Percentiles rank a stretch among this genome's conserved stretches.
These are phyloP conservation scores for Schwanniomyces vanrijiae DNA, from an alignment of 805 yeast species.

Conservation along the genomic window DNA sequence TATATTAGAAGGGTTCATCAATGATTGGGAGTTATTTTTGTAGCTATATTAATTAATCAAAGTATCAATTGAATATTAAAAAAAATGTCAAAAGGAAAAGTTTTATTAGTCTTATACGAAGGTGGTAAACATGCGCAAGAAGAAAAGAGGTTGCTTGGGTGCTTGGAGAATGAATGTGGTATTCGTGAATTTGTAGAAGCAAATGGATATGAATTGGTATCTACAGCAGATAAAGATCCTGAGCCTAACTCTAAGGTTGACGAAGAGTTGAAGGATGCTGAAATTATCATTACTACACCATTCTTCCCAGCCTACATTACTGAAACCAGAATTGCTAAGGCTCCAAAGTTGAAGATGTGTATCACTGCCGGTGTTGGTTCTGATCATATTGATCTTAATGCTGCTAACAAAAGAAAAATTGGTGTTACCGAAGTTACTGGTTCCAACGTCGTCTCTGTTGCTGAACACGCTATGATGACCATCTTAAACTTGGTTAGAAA, in stretches of 20 bases:
- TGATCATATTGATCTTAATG: constrained; percentile 73
- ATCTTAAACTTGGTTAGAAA: constrained; percentile 70
- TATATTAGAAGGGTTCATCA: not conserved
- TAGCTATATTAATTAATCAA: not conserved
- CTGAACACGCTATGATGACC: constrained; percentile 78
- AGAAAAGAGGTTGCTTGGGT: constrained; percentile 63
- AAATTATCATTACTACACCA: constrained; percentile 77
- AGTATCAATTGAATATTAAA: not conserved
- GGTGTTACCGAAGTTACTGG: constrained; percentile 82
- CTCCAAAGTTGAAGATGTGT: constrained; percentile 67
- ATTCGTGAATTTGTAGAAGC: constrained; percentile 61
- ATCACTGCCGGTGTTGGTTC: constrained; percentile 87
- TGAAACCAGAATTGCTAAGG: constrained; percentile 62
- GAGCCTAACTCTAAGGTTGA: constrained; percentile 60
- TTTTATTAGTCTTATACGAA: constrained; percentile 57
- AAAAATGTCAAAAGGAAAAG: constrained; percentile 31
- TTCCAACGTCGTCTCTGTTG: constrained; percentile 76
- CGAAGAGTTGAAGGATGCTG: constrained; percentile 67
- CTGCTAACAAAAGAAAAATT: constrained; percentile 62
- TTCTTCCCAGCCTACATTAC: constrained; percentile 80
- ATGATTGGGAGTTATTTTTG: not conserved
- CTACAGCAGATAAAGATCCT: constrained; percentile 68
- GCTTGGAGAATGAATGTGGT: constrained; percentile 76
- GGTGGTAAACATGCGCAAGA: constrained; percentile 61
- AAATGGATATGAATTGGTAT: constrained; percentile 64